Percentiles rank a stretch among this genome's conserved stretches.
Conservation (phyloP, 164 flowering plant species). For the Annona squamosa region DNA sequence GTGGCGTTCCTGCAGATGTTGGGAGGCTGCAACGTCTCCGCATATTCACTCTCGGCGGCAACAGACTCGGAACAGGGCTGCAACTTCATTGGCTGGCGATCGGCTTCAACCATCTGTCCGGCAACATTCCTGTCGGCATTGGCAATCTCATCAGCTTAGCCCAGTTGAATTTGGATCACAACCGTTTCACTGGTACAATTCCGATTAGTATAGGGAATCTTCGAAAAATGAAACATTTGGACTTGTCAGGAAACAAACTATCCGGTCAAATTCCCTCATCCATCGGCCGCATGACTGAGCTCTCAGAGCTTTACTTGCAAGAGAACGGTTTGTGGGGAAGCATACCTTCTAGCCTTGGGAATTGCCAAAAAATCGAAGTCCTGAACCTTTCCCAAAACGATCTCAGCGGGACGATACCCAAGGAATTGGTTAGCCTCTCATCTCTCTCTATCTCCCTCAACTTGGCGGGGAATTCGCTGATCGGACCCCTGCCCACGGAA, state of each 20-base stretch:
- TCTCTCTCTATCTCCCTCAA: background rate
- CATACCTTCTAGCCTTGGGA: conserved; percentile 8
- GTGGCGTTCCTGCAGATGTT: conserved; percentile 13
- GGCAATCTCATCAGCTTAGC: conserved; percentile 21
- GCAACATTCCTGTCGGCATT: conserved; percentile 28
- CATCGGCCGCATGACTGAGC: background rate
- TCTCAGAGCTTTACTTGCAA: background rate
- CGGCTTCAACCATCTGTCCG: conserved; percentile 20
- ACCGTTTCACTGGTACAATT: background rate
- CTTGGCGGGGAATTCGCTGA: conserved; percentile 11
- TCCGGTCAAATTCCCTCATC: conserved; percentile 1
- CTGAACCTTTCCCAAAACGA: background rate
- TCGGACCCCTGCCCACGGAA: conserved; percentile 17
- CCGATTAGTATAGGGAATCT: conserved; percentile 1
- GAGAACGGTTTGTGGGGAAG: conserved; percentile 4
- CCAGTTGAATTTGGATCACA: conserved; percentile 7
- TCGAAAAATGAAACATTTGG: background rate
- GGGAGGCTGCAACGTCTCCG: conserved; percentile 11
- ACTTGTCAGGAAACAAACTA: background rate
- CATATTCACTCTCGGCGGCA: conserved; percentile 9
- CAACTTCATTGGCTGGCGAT: conserved; percentile 6
- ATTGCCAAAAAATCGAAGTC: background rate
- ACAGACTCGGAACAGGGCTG: conserved; percentile 15
- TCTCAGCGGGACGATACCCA: background rate
- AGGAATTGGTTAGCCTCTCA: background rate